These are phyloP conservation scores for Termitomyces eurrhizus DNA, from an alignment of 768 basidiomycete species.

Conservation along the genomic window DNA sequence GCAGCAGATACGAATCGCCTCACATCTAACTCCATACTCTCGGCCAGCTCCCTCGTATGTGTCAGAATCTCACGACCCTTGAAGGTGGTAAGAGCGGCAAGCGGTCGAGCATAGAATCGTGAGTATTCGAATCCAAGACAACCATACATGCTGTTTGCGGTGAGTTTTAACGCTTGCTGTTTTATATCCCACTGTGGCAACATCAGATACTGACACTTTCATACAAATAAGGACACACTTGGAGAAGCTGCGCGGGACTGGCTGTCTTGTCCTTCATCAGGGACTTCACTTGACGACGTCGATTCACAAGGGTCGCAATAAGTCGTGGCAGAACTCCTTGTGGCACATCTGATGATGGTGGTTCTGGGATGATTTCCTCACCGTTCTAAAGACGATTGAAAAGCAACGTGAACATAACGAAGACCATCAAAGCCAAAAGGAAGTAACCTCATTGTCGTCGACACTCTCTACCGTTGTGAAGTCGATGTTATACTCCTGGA, in stretches of 20 bases:
- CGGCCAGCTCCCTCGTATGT: slow-evolving; percentile 88
- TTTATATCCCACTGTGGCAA: slow-evolving; percentile 84
- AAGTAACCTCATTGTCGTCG: slow-evolving; percentile 50
- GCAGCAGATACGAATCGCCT: slow-evolving; percentile 24
- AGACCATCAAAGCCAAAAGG: neutral
- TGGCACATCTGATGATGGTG: slow-evolving; percentile 62
- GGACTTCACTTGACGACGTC: slow-evolving; percentile 86
- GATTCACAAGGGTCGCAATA: slow-evolving; percentile 92
- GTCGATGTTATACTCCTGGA: slow-evolving; percentile 99
- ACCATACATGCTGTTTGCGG: slow-evolving; percentile 99
- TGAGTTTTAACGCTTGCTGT: slow-evolving; percentile 94
- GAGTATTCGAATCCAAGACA: slow-evolving; percentile 98
- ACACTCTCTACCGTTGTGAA: slow-evolving; percentile 90
- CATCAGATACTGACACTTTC: neutral
- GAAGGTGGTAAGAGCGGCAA: slow-evolving; percentile 97
- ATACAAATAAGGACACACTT: slow-evolving; percentile 42
- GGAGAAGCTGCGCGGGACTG: slow-evolving; percentile 71
- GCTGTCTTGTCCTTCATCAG: slow-evolving; percentile 88
- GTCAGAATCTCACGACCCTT: slow-evolving; percentile 98
- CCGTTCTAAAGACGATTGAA: slow-evolving; percentile 29
- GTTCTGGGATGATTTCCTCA: slow-evolving; percentile 88
- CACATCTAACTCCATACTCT: slow-evolving; percentile 86
- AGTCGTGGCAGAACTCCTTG: slow-evolving; percentile 96
- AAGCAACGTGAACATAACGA: neutral
- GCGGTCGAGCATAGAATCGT: slow-evolving; percentile 91